phyloP scores from a whole-genome alignment of 495 filamentous ascomycete genomes.

The Aspergillus steynii region DNA sequence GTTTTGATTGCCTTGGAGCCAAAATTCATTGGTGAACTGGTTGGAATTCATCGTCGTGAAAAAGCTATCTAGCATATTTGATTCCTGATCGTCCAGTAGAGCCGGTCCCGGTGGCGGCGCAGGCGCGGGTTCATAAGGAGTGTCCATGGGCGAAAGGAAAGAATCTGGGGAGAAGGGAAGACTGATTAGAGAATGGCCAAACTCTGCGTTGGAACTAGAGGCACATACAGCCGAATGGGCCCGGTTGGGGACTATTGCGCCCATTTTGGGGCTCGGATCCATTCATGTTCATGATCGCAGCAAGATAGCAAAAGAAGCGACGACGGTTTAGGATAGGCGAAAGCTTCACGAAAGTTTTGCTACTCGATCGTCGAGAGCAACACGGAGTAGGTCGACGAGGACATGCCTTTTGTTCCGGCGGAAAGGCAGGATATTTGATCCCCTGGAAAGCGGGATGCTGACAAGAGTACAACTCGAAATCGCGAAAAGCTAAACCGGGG shows the following conservation, averaged over 20 bases:
- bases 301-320: conserved; percentile 8
- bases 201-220: conserved; percentile 2
- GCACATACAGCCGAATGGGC: conserved; percentile 64
- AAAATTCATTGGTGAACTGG: conserved; percentile 52
- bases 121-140: conserved; percentile 56
- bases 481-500: neutral
- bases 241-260: conserved; percentile 33
- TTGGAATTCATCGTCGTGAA: conserved; percentile 60
- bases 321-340: conserved; percentile 5
- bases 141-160: conserved; percentile 50
- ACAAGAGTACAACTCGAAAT: neutral
- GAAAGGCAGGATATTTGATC: conserved; percentile 5
- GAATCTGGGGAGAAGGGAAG: conserved; percentile 33
- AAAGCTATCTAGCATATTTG: conserved; percentile 60
- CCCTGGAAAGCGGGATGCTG: conserved; percentile 2
- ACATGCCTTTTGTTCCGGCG: conserved; percentile 34
- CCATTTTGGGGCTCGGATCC: conserved; percentile 31
- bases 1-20: conserved; percentile 40
- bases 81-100: conserved; percentile 61
- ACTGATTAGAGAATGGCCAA: conserved; percentile 20
- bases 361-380: conserved; percentile 32
- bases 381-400: conserved; percentile 21
- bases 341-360: conserved; percentile 15
- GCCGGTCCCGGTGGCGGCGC: conserved; percentile 59
- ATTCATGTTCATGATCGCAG: conserved; percentile 34